Evolutionary conservation across 2,329 filamentous ascomycete genomes (phyloP).

Genomic region (Lasiodiplodia gonubiensis): DNA sequence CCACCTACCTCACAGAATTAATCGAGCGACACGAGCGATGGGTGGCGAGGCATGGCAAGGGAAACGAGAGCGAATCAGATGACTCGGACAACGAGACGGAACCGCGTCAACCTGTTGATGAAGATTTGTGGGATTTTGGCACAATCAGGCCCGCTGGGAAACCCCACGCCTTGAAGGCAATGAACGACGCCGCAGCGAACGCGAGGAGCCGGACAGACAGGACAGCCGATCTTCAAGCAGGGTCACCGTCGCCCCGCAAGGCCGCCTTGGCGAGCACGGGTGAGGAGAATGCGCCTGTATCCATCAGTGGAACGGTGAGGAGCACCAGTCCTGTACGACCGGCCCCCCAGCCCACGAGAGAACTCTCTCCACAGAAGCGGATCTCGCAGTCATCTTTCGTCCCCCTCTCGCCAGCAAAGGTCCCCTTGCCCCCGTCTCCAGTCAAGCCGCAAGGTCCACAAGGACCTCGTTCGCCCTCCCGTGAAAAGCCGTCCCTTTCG

Average conservation of each 20-base stretch:
- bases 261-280: slow-evolving; percentile 39
- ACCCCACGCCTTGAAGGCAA: slow-evolving; percentile 67
- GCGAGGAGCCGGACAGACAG: slow-evolving; percentile 57
- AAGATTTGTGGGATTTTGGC: slow-evolving; percentile 98
- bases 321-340: slow-evolving; percentile 35
- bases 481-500: slow-evolving; percentile 26
- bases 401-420: slow-evolving; percentile 48
- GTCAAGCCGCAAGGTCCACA: slow-evolving; percentile 49
- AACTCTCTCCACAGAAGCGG: slow-evolving; percentile 53
- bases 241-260: slow-evolving; percentile 35
- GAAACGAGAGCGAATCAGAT: slow-evolving; percentile 60
- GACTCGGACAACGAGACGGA: slow-evolving; percentile 45
- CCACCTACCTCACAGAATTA: slow-evolving; percentile 92
- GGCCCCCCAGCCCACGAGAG: slow-evolving; percentile 33
- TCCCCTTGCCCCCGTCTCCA: slow-evolving; percentile 55
- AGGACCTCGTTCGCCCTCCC: slow-evolving; percentile 38
- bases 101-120: slow-evolving; percentile 61
- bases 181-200: slow-evolving; percentile 85
- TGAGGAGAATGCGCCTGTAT: slow-evolving; percentile 41
- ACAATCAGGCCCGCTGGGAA: slow-evolving; percentile 79
- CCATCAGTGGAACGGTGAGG: slow-evolving; percentile 39
- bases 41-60: slow-evolving; percentile 73
- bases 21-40: slow-evolving; percentile 91
- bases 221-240: slow-evolving; percentile 32
- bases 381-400: slow-evolving; percentile 35